Percentiles rank a stretch among this genome's conserved stretches.
These are phyloP conservation scores for Sclerotiophoma versabilis DNA, from an alignment of 2,329 filamentous ascomycete genomes.

Conservation along the genomic window DNA sequence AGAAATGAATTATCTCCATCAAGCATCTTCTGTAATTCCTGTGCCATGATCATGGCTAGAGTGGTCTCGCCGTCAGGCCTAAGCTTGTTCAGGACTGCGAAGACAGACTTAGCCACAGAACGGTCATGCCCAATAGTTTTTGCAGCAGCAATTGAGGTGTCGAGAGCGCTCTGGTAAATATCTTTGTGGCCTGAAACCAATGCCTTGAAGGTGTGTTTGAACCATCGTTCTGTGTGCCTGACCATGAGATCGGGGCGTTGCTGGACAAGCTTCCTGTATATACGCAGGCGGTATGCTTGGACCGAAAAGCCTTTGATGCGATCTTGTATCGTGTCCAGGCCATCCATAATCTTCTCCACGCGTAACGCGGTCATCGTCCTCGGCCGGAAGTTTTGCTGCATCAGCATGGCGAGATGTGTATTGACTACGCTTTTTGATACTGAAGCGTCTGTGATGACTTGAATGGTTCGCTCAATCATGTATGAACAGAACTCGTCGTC, in stretches of 20 bases:
- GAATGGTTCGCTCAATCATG: slow-evolving; percentile 81
- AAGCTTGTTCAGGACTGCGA: slow-evolving; percentile 65
- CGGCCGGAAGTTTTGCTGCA: slow-evolving; percentile 77
- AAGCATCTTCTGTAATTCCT: slow-evolving; percentile 66
- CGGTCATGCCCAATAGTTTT: slow-evolving; percentile 73
- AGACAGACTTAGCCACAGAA: slow-evolving; percentile 70
- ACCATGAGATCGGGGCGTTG: slow-evolving; percentile 76
- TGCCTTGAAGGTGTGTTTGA: slow-evolving; percentile 80
- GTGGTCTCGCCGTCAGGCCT: slow-evolving; percentile 64
- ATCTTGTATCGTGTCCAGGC: slow-evolving; percentile 75
- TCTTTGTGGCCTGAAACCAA: slow-evolving; percentile 82
- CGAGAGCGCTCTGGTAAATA: slow-evolving; percentile 76
- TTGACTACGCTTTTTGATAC: slow-evolving; percentile 80
- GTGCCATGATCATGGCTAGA: slow-evolving; percentile 66
- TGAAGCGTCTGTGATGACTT: slow-evolving; percentile 71
- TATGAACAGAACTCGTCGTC: slow-evolving; percentile 80
- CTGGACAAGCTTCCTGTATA: slow-evolving; percentile 79
- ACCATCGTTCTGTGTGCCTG: slow-evolving; percentile 74
- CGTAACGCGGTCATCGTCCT: slow-evolving; percentile 77
- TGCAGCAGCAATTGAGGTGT: slow-evolving; percentile 74
- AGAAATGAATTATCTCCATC: slow-evolving; percentile 65
- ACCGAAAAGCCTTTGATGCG: slow-evolving; percentile 82
- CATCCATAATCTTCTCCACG: slow-evolving; percentile 72
- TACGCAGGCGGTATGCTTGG: slow-evolving; percentile 74
- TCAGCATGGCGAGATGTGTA: slow-evolving; percentile 80